phyloP scores from a whole-genome alignment of 1,284 basidiomycete species.

The Austroboletus novae-zelandiae region DNA sequence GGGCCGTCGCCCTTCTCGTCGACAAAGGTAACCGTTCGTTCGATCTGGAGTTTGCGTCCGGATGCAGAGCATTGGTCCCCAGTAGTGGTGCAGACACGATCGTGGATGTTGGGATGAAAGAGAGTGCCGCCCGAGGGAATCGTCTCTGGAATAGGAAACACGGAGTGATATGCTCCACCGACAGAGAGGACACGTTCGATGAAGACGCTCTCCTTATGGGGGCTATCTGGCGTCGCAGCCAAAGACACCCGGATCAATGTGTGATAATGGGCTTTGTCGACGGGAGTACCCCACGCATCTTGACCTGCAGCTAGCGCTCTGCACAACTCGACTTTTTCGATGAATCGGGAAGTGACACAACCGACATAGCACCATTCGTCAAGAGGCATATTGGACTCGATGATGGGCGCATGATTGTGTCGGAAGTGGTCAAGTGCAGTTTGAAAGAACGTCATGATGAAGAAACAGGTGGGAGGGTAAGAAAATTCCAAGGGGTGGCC shows the following conservation, averaged over 20 bases:
- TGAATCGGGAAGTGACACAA: neutral
- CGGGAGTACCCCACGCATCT: neutral
- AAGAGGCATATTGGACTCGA: slow-evolving; percentile 1
- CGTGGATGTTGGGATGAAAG: slow-evolving; percentile 9
- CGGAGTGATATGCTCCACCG: slow-evolving; percentile 7
- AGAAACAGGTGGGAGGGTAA: no score
- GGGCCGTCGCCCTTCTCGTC: neutral
- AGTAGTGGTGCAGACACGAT: slow-evolving; percentile 5
- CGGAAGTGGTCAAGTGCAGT: neutral
- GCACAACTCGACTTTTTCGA: slow-evolving; percentile 15
- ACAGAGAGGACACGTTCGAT: slow-evolving; percentile 15
- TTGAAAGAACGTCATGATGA: neutral
- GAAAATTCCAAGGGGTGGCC: no score
- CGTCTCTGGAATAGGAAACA: slow-evolving; percentile 6
- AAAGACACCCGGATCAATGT: slow-evolving; percentile 6
- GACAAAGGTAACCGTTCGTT: slow-evolving; percentile 9
- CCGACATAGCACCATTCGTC: slow-evolving; percentile 1
- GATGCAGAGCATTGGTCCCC: neutral
- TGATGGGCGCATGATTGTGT: slow-evolving; percentile 4
- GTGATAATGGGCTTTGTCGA: slow-evolving; percentile 2
- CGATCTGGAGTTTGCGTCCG: slow-evolving; percentile 3
- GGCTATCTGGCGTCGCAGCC: neutral
- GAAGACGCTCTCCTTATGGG: slow-evolving; percentile 2
- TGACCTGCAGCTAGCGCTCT: neutral
- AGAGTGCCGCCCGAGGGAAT: neutral